A percentile compares a stretch with the other conserved stretches of the same genome.
phyloP scores from a whole-genome alignment of 2,329 filamentous ascomycete species.

The Colletotrichum sp. region DNA sequence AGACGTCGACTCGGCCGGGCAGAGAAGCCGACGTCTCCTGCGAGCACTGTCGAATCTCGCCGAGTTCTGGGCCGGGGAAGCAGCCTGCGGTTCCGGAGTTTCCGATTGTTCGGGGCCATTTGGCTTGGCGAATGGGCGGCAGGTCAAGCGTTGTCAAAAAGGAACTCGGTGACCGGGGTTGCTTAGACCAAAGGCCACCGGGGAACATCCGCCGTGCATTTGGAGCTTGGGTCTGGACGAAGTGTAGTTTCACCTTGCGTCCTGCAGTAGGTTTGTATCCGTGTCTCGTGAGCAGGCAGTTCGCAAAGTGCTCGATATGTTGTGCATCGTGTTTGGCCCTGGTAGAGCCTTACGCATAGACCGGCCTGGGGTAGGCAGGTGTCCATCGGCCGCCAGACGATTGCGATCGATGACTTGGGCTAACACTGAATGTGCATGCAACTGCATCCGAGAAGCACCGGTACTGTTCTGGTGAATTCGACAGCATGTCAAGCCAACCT shows the following conservation, averaged over 20 bases:
- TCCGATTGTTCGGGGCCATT: conserved; percentile 17
- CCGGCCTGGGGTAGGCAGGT: not conserved
- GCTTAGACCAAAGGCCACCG: conserved; percentile 3
- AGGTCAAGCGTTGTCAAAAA: conserved; percentile 2
- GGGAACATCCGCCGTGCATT: conserved; percentile 11
- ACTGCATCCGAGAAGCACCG: not conserved
- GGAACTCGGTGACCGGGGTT: conserved; percentile 6
- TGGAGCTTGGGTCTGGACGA: not conserved
- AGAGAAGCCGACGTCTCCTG: conserved; percentile 6
- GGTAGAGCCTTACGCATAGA: not conserved
- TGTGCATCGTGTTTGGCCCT: not conserved
- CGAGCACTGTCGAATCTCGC: not conserved
- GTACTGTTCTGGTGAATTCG: not conserved
- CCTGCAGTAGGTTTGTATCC: not conserved
- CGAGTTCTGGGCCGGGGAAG: conserved; percentile 19
- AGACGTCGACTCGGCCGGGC: conserved; percentile 4
- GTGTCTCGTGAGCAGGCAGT: not conserved
- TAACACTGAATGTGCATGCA: not conserved
- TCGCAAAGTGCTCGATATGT: not conserved
- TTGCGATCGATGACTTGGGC: not conserved
- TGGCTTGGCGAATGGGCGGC: not conserved
- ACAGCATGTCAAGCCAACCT: not conserved
- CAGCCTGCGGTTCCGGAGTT: conserved; percentile 2
- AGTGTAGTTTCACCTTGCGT: not conserved
- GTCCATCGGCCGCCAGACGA: not conserved